Conservation (phyloP, 805 yeast species). For the Millerago galiae region DNA sequence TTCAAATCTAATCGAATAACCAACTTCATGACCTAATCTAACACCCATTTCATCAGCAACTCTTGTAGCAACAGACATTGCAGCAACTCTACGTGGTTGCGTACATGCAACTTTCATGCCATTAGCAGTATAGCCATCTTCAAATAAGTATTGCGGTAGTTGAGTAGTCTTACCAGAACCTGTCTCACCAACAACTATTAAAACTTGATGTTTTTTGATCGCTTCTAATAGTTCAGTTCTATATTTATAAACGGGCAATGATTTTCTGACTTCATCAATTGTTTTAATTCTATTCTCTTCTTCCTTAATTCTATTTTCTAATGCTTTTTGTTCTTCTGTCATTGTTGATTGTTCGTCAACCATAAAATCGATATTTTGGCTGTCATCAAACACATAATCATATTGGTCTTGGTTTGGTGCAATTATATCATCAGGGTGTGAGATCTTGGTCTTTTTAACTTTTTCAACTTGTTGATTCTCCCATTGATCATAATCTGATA, state of each 20-base stretch:
- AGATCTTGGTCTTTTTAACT: constrained; percentile 17
- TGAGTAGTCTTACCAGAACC: constrained; percentile 97
- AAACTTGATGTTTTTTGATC: constrained; percentile 54
- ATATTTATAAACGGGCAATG: constrained; percentile 70
- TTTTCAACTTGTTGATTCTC: constrained; percentile 16
- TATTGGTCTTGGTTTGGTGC: constrained; percentile 42
- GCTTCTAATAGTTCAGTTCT: constrained; percentile 55
- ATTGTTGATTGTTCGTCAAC: constrained; percentile 28
- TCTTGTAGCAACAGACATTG: constrained; percentile 81
- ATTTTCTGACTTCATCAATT: constrained; percentile 40
- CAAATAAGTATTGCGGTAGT: constrained; percentile 78
- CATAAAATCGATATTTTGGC: constrained; percentile 50
- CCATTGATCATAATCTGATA: constrained; percentile 19
- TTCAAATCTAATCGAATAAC: constrained; percentile 85
- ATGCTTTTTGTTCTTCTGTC: constrained; percentile 26
- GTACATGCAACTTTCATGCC: constrained; percentile 75
- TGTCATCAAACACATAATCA: constrained; percentile 74
- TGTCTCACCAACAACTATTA: constrained; percentile 79
- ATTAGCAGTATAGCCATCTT: constrained; percentile 65
- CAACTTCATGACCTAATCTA: constrained; percentile 79
- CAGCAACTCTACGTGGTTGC: constrained; percentile 95
- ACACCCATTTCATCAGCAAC: constrained; percentile 88
- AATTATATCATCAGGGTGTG: constrained; percentile 35
- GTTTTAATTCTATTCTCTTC: constrained; percentile 29
- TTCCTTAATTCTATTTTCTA: constrained; percentile 28